Evolutionary conservation across 2,329 filamentous ascomycete species (phyloP), one percentile per base, ranked within the genome.

Genomic region (Xylaria sp.): DNA sequence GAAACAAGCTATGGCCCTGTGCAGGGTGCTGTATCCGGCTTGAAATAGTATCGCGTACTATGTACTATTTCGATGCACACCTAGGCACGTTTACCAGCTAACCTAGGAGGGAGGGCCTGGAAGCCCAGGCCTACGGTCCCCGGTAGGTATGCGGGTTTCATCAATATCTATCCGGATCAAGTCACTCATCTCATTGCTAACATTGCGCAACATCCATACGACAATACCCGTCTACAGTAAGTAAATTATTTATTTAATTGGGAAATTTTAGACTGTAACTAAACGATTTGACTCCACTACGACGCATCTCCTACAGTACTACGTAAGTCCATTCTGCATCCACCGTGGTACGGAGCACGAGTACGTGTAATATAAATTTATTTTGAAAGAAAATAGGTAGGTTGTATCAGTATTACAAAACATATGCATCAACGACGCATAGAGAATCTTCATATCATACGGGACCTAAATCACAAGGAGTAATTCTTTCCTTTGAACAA

Each of bases 361-460:
- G n/a, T n/a, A n/a, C n/a, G n/a, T n/a, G n/a, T n/a, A n/a, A n/a
- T n/a, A n/a, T n/a, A n/a, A n/a, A n/a, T n/a, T n/a, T n/a, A n/a
- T 15, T 52, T 34, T 55, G 25, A 53, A 50, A 50, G 36, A 32
- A 53, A 50, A 50, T 25, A 32, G 18, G 20, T 10, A 30, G 53
- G 53, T 53, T 41, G 41, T 60, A 48, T 28, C 30, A 52, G n/a
- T 52, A 52, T 34, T 34, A 10, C 32, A 10, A 30, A 30, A 30
- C 28, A 6, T 30, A 30, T 30, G 30, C 53, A 60, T 13, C 53
- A 56, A 82, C 61, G 32, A 66, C 59, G 52, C 53, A 36, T 50
- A 32, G n/a, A 48, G 41, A 10, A 23, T 8, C 15, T 13, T n/a
- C 39, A 46, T 30, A 15, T 50, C 25, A 15, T 30, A 34, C 50